Evolutionary conservation across 495 filamentous ascomycete species (phyloP).

Genomic region (Trichoderma reesei): DNA sequence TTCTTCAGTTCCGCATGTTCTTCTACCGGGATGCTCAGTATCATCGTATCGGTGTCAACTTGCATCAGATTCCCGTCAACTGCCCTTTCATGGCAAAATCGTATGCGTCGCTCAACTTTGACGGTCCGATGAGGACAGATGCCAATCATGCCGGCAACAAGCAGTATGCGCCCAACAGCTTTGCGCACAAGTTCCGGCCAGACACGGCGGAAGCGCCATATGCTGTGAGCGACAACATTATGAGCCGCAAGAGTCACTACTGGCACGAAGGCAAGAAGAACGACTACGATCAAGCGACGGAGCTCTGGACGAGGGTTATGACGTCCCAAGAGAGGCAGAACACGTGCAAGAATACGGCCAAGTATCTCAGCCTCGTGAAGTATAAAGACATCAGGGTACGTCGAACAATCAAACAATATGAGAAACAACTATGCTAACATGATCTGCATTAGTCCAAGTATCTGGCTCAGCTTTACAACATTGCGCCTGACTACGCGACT

Average conservation of each 20-base stretch:
- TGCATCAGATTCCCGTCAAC: constrained; percentile 78
- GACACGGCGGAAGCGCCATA: constrained; percentile 46
- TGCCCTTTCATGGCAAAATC: constrained; percentile 9
- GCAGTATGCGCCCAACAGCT: constrained; percentile 48
- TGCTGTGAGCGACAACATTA: constrained; percentile 37
- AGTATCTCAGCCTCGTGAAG: constrained; percentile 28
- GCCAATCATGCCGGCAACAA: constrained; percentile 44
- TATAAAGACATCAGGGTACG: constrained; percentile 20
- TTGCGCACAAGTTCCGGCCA: constrained; percentile 44
- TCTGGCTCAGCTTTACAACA: constrained; percentile 44
- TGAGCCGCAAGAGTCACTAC: constrained; percentile 44
- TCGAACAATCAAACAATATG: not conserved
- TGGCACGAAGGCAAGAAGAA: constrained; percentile 43
- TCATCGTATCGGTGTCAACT: constrained; percentile 72
- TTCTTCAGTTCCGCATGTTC: constrained; percentile 73
- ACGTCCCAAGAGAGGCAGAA: constrained; percentile 31
- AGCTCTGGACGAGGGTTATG: constrained; percentile 43
- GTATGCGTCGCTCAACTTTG: constrained; percentile 4
- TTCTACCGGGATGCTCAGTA: constrained; percentile 75
- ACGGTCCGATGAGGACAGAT: not conserved
- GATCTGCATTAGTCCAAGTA: constrained; percentile 35
- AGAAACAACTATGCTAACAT: not conserved
- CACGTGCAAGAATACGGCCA: constrained; percentile 38
- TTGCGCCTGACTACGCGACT: constrained; percentile 36
- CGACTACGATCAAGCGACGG: constrained; percentile 44